Conservation (phyloP, 192 early-diverging fungal species). For the Rhizoclosmatium sp. region DNA sequence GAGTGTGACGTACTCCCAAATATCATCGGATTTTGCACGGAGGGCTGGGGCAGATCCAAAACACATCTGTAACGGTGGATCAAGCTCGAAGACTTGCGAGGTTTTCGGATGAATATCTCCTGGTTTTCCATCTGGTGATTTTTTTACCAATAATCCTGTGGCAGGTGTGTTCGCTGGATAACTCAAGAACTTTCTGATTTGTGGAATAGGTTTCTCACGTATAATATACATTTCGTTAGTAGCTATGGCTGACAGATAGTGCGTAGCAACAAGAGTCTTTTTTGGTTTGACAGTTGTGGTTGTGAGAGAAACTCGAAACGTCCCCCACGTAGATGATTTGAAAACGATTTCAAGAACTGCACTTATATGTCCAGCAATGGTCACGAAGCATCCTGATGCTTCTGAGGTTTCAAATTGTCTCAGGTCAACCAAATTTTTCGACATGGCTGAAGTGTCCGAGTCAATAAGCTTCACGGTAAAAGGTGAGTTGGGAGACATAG, state of each 20-base stretch:
- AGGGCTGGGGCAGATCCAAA: slow-evolving; percentile 34
- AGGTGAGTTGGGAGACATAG: slow-evolving; percentile 44
- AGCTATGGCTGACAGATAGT: slow-evolving; percentile 43
- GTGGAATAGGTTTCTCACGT: slow-evolving; percentile 40
- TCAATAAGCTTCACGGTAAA: slow-evolving; percentile 50
- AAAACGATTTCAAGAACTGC: slow-evolving; percentile 53
- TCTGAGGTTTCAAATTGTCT: slow-evolving; percentile 50
- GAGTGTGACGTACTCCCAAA: slow-evolving; percentile 57
- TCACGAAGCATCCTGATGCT: slow-evolving; percentile 43
- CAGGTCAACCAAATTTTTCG: slow-evolving; percentile 40
- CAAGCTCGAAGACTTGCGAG: slow-evolving; percentile 56
- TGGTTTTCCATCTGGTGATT: slow-evolving; percentile 6
- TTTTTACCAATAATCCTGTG: slow-evolving; percentile 46
- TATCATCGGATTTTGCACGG: slow-evolving; percentile 34
- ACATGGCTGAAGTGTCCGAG: slow-evolving; percentile 25
- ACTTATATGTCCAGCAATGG: slow-evolving; percentile 46
- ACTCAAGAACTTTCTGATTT: slow-evolving; percentile 42
- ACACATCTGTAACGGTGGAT: slow-evolving; percentile 55
- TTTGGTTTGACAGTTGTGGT: slow-evolving; percentile 51
- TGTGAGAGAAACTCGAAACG: slow-evolving; percentile 48
- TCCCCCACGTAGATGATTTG: slow-evolving; percentile 44
- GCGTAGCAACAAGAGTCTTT: slow-evolving; percentile 44
- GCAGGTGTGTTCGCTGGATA: slow-evolving; percentile 27
- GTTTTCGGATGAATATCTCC: slow-evolving; percentile 31
- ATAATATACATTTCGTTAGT: slow-evolving; percentile 51